phyloP scores from a whole-genome alignment of 345 rosid species.

The Moringa oleifera region DNA sequence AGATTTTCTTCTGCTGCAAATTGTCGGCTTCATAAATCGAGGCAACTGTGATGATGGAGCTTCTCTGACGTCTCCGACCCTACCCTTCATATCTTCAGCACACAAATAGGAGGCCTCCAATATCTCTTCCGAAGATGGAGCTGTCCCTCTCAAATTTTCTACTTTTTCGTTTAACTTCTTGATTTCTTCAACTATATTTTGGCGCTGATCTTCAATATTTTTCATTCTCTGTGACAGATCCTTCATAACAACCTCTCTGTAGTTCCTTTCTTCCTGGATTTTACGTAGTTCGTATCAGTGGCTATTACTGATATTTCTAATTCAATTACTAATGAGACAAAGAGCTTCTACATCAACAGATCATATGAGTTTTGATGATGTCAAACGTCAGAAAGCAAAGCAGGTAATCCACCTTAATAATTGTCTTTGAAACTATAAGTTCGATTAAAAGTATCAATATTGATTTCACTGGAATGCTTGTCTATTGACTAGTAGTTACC shows the following conservation, averaged over 20 bases:
- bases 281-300: conserved; percentile 11
- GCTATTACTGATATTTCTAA: conserved; percentile 4
- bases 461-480: neutral
- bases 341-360: neutral
- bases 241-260: conserved; percentile 45
- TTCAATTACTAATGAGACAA: neutral
- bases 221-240: conserved; percentile 42
- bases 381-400: neutral
- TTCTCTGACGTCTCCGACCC: conserved; percentile 22
- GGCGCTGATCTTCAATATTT: conserved; percentile 49
- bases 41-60: conserved; percentile 39
- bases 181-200: conserved; percentile 28
- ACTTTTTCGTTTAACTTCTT: conserved; percentile 33
- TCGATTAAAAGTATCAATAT: neutral
- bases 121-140: conserved; percentile 25
- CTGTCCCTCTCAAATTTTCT: conserved; percentile 37
- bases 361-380: conserved; percentile 8
- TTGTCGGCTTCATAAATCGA: conserved; percentile 74
- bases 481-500: neutral
- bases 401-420: neutral
- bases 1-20: conserved; percentile 53
- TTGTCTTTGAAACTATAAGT: neutral
- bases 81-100: conserved; percentile 20
- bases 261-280: conserved; percentile 44
- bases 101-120: conserved; percentile 21